A percentile compares a stretch with the other conserved stretches of the same genome.
phyloP scores from a whole-genome alignment of 768 basidiomycete genomes.

The Tricholoma hemisulphureum region DNA sequence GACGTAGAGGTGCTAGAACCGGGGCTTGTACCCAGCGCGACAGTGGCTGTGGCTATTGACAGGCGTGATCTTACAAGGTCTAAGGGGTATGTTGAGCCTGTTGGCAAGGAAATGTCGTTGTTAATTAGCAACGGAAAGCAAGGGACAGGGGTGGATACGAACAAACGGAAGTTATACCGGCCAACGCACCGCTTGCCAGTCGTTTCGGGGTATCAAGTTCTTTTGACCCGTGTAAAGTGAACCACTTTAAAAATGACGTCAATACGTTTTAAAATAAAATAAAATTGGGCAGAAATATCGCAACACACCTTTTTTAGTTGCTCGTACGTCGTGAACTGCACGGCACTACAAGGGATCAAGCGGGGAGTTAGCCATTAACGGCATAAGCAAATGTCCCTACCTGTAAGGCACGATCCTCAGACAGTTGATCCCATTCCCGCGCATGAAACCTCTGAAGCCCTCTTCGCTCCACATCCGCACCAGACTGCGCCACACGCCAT shows the following conservation, averaged over 20 bases:
- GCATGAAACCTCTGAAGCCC: slow-evolving; percentile 90
- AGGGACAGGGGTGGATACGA: slow-evolving; percentile 31
- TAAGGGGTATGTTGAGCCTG: slow-evolving; percentile 86
- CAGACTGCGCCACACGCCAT: slow-evolving; percentile 81
- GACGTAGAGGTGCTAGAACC: slow-evolving; percentile 26
- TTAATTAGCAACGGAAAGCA: background rate
- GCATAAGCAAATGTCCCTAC: slow-evolving; percentile 26
- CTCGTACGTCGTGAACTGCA: slow-evolving; percentile 88
- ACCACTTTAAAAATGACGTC: slow-evolving; percentile 52
- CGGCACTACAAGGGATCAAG: slow-evolving; percentile 50
- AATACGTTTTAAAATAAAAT: slow-evolving; percentile 12
- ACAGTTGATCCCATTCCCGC: slow-evolving; percentile 88
- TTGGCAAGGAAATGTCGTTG: background rate
- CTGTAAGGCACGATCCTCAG: slow-evolving; percentile 90
- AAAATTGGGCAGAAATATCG: background rate
- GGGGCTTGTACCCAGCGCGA: slow-evolving; percentile 36
- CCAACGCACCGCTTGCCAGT: slow-evolving; percentile 82
- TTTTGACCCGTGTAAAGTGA: slow-evolving; percentile 65
- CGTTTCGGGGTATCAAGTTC: slow-evolving; percentile 88
- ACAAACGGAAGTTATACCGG: slow-evolving; percentile 95
- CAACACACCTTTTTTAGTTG: slow-evolving; percentile 76
- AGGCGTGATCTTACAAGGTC: slow-evolving; percentile 92
- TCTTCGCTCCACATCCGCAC: slow-evolving; percentile 92
- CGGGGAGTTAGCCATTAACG: background rate
- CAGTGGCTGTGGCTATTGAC: slow-evolving; percentile 89